Conservation (phyloP, 164 flowering plant species). For the Magnolia changhungtana region DNA sequence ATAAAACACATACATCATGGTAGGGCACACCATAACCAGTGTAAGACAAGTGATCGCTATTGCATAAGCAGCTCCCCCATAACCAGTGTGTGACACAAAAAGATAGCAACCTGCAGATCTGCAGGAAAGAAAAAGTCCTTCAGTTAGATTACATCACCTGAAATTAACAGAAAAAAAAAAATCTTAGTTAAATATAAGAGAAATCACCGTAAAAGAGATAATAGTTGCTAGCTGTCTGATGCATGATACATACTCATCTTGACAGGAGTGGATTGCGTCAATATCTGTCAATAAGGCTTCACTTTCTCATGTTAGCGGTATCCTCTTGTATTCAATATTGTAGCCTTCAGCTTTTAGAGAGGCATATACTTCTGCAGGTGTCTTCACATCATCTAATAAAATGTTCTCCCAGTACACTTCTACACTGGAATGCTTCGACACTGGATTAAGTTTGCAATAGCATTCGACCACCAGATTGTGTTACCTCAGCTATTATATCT, state of each 20-base stretch:
- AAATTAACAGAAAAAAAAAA: not conserved
- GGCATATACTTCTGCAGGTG: constrained; percentile 84
- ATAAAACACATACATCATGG: too few species aligned
- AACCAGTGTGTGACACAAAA: constrained; percentile 91
- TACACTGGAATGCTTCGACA: constrained; percentile 63
- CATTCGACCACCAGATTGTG: constrained; percentile 73
- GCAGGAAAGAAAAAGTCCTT: constrained; percentile 7
- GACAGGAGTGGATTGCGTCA: too few species aligned
- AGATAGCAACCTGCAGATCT: constrained; percentile 86
- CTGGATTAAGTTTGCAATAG: constrained; percentile 81
- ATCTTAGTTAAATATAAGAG: not conserved
- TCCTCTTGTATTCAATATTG: too few species aligned
- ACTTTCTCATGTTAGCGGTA: too few species aligned
- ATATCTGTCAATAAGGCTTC: too few species aligned
- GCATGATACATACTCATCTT: constrained; percentile 40
- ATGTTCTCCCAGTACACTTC: constrained; percentile 95
- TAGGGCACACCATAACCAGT: too few species aligned
- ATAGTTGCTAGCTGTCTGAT: constrained; percentile 24
- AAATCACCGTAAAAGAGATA: not conserved
- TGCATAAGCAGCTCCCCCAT: constrained; percentile 53
- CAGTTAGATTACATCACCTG: not conserved
- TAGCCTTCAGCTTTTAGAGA: constrained; percentile 40
- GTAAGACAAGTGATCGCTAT: too few species aligned
- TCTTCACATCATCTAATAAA: constrained; percentile 71
- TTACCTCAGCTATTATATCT: constrained; percentile 77